Base-by-base conservation (phyloP, 2,329 filamentous ascomycete species). In the Blastomyces emzantsi region DNA sequence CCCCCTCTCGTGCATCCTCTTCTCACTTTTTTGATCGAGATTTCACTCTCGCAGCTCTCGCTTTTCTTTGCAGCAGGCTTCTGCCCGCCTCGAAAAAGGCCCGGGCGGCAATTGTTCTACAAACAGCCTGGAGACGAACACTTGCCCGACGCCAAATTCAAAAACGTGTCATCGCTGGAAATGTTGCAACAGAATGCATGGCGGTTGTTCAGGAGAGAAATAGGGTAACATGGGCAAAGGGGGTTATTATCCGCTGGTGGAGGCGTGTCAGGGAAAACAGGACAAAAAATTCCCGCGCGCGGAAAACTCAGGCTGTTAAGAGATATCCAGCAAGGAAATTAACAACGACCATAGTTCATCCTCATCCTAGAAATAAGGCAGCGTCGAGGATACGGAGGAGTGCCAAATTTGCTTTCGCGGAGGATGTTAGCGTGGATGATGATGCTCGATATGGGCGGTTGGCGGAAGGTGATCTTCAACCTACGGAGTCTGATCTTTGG, bases 51-150 rank as follows among this genome's bases (percentile, higher is more conserved):
- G 80, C 82, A 2, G 79, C 82, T 2, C 79, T 87, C 8, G 79
- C 83, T 3, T 86, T 86, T 70, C 78, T 87, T 6, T 84, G 83
- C 52, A 85, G 82, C 3, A 79, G 84, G 51, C 74, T 87, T 0
- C 75, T 87, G 3, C 79, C 81, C 0, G 76, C 83, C 6, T 79
- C 79, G 1, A 77, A 77, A 63, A 74, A 73, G 15, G 75, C 78
- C 64, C 78, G 80, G 54, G 84, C 84, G 1, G 83, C 83, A 0
- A 70, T 75, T 2, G 75, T 75, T 0, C 78, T 87, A 19, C 84
- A 87, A 69, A 74, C 75, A 19, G 76, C 77, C 7, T 86, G 80
- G 75, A 80, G 84, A 63, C 67, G 66, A 28, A 68, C 66, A 15
- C 64, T 70, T 9, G 52, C 64, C 28, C 62, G 54, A 28, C 70